Evolutionary conservation across 2,329 filamentous ascomycete genomes (phyloP).

Genomic region (Xylaria sp.): DNA sequence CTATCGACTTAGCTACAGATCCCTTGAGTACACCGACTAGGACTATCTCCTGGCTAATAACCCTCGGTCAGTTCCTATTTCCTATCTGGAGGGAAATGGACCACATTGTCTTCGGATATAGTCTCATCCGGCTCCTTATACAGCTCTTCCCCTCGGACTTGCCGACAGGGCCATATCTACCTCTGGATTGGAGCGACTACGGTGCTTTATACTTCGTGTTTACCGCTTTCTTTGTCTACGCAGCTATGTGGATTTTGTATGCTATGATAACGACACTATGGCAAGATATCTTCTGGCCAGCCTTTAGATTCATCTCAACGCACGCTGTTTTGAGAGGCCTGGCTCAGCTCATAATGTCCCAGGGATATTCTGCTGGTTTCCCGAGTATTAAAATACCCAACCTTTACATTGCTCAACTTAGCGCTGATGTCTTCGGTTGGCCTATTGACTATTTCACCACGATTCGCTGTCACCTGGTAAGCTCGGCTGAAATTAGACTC

Average conservation of each 20-base stretch:
- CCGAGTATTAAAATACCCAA: neutral
- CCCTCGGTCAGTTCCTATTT: neutral
- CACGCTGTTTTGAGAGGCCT: neutral
- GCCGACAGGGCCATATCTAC: neutral
- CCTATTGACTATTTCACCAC: neutral
- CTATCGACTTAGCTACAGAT: neutral
- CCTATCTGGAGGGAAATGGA: neutral
- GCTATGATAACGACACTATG: neutral
- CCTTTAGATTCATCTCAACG: neutral
- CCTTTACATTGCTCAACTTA: neutral
- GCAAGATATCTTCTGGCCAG: neutral
- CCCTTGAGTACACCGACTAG: neutral
- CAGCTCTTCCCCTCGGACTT: neutral
- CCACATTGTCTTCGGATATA: neutral
- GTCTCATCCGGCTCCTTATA: neutral
- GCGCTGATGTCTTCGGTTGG: neutral
- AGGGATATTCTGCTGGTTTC: neutral
- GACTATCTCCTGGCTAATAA: neutral
- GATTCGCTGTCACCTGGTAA: neutral
- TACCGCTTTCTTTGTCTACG: neutral
- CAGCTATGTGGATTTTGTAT: neutral
- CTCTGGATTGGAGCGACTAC: neutral
- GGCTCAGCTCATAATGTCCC: neutral
- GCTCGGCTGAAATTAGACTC: neutral
- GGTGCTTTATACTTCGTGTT: neutral